phyloP scores from a whole-genome alignment of 2,329 filamentous ascomycete genomes.

The Penicillium sp. region DNA sequence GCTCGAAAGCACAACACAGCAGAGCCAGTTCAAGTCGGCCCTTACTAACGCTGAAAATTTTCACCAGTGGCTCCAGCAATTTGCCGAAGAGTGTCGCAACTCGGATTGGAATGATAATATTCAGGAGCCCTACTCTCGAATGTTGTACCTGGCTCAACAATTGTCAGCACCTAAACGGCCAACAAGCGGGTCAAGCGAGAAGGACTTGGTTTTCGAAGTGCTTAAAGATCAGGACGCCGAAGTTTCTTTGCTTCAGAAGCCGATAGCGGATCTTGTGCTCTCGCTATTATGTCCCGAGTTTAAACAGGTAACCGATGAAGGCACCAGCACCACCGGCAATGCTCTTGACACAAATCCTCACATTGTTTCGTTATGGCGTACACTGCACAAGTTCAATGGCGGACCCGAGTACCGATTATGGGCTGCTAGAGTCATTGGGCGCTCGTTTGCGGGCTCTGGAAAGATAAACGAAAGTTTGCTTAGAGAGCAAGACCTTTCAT shows the following conservation, averaged over 20 bases:
- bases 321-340: slow-evolving; percentile 65
- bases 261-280: slow-evolving; percentile 50
- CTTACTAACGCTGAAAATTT: slow-evolving; percentile 74
- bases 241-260: slow-evolving; percentile 68
- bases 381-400: slow-evolving; percentile 63
- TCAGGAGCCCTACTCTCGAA: slow-evolving; percentile 60
- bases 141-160: slow-evolving; percentile 67
- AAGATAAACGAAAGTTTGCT: slow-evolving; percentile 52
- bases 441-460: slow-evolving; percentile 76
- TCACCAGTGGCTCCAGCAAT: slow-evolving; percentile 72
- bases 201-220: slow-evolving; percentile 74
- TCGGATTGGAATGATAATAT: slow-evolving; percentile 49
- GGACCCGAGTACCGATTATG: slow-evolving; percentile 74
- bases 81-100: slow-evolving; percentile 63
- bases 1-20: slow-evolving; percentile 78
- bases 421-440: slow-evolving; percentile 80
- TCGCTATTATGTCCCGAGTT: slow-evolving; percentile 70
- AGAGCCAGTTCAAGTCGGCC: slow-evolving; percentile 75
- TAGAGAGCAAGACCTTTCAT: slow-evolving; percentile 39
- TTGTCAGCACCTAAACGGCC: slow-evolving; percentile 69
- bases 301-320: slow-evolving; percentile 55
- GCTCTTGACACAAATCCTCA: slow-evolving; percentile 64
- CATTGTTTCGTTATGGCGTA: slow-evolving; percentile 71
- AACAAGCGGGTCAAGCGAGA: slow-evolving; percentile 69
- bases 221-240: slow-evolving; percentile 67